Evolutionary conservation across 805 yeast genomes (phyloP), one percentile per base, ranked within the genome.

Genomic region (Candida montana): DNA sequence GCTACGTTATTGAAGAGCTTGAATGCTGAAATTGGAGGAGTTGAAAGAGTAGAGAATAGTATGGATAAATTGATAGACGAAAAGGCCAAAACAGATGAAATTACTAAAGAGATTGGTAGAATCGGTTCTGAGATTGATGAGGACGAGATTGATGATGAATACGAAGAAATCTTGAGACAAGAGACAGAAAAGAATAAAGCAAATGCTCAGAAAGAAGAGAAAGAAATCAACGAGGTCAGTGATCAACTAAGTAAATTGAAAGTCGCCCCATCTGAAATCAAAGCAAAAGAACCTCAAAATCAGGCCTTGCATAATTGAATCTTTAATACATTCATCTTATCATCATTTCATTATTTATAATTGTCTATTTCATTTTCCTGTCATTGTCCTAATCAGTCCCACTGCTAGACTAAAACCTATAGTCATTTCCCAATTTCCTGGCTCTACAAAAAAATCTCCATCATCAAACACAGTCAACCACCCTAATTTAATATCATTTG

Each of bases 401-500:
- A 65, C 66, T 3, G 81, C 80, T 43, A 78, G 61, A 0, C 77
- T 71, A 50, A 74, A 51, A 0, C 81, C 82, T 19, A 80, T 46
- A 1, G 71, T 74, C 37, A 70, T 47, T 47, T 78, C 81, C 71
- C 79, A 79, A 62, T 69, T 67, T 0, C 81, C 81, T 2, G 57
- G 45, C 18, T 46, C 56, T 40, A 44, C 55, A 47, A 64, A 57
- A 6, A 62, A 23, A 7, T 43, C 45, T 0, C 7, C 18, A 33
- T 74, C 74, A 19, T 79, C 82, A 49, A 72, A 78, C 2, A 80
- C 62, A 0, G 85, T 79, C 3, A 80, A 57, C 86, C 86, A 81
- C 0, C 86, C 86, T 27, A 79, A 48, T 51, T 78, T 80, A 41
- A 64, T 69, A 36, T 74, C 77, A 54, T 74, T 76, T 0, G 85